Base-by-base conservation (phyloP, 257 asterid genomes). In the Solanum bukasovii region DNA sequence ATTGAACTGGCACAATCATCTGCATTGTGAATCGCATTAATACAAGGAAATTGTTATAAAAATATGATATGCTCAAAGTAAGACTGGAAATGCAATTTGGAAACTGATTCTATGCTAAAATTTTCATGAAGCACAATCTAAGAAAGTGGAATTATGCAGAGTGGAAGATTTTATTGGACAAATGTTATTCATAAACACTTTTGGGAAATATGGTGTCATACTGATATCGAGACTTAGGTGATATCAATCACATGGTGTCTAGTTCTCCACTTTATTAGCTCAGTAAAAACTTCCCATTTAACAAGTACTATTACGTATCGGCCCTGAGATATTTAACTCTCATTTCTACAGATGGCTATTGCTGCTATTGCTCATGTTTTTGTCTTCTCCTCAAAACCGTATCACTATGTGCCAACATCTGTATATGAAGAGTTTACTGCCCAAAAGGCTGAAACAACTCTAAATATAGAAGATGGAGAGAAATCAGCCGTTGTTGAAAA, bases 291-390 rank as follows among this genome's bases (percentile, higher is more conserved):
- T 37, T 37, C 1, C 33, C 11, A 21, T 46, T 11, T 81, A 46
- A 44, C 38, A 81, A 9, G 16, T 14, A 56, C 11, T 56, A 33
- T 81, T 42, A 79, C 6, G 27, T 46, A 46, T 16, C 40, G 1
- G 25, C 67, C 18, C 67, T 27, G 25, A 44, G 27, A 44, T 79
- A 37, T 49, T 82, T 18, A 44, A 46, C 85, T 82, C 84, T 85
- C 75, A 74, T 88, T 63, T 18, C 68, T 37, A 70, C 93, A 97
- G 99, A 96, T 97, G 99, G 98, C 99, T 29, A 88, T 97, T 9
- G 99, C 99, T 9, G 99, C 99, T 14, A 86, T 95, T 67, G 99
- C 98, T 90, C 99, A 97, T 90, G 92, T 97, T 4, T 97, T 91
- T 44, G 98, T 97, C 84, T 96, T 97, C 96, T 93, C 98, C 0